A percentile compares a stretch with the other conserved stretches of the same genome.
Evolutionary conservation across 805 yeast genomes (phyloP).

Genomic region (Scheffersomyces stipitis): DNA sequence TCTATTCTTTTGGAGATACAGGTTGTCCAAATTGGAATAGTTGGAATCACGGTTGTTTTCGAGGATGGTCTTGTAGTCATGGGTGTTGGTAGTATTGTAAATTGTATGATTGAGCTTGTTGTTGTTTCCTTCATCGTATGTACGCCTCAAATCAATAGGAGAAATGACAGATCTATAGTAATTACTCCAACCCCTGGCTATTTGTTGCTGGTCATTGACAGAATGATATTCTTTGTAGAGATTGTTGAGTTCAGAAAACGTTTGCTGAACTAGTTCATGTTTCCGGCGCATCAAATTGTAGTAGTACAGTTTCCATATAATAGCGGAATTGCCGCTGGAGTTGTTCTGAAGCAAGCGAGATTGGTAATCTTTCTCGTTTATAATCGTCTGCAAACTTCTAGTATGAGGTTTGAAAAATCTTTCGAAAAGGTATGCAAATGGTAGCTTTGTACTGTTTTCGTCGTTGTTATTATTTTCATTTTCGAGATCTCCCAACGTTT

Average conservation of each 20-base stretch:
- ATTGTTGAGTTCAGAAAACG: constrained; percentile 25
- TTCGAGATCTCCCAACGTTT: constrained; percentile 15
- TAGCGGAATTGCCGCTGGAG: constrained; percentile 21
- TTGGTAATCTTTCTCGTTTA: constrained; percentile 32
- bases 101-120: not conserved
- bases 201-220: constrained; percentile 14
- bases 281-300: constrained; percentile 22
- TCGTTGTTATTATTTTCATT: constrained; percentile 4
- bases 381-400: constrained; percentile 21
- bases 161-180: constrained; percentile 29
- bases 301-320: constrained; percentile 38
- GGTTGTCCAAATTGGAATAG: constrained; percentile 22
- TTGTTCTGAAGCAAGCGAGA: constrained; percentile 18
- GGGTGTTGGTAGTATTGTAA: constrained; percentile 6
- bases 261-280: constrained; percentile 23
- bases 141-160: constrained; percentile 12
- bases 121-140: constrained; percentile 4
- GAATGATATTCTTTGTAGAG: constrained; percentile 31
- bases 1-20: constrained; percentile 26
- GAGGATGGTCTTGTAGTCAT: constrained; percentile 1
- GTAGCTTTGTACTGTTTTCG: constrained; percentile 10
- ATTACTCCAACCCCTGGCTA: constrained; percentile 9
- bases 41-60: constrained; percentile 15
- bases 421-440: constrained; percentile 22
- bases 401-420: constrained; percentile 21